phyloP scores from a whole-genome alignment of 2,329 filamentous ascomycete species.

The Colletotrichum phormii region DNA sequence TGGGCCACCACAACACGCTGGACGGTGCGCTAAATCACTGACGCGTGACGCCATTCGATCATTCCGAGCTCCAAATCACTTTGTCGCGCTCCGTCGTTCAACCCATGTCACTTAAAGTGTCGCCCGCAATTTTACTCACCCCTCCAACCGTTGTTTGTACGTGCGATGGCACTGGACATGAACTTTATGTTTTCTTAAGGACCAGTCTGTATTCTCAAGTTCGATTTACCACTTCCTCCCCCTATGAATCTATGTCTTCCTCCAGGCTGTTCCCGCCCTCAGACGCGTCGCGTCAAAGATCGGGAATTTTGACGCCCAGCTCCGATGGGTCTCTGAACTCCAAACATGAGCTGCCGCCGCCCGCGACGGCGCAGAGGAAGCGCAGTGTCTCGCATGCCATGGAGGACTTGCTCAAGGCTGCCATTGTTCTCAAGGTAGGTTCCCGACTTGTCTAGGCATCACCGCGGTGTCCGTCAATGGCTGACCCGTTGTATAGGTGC shows the following conservation, averaged over 20 bases:
- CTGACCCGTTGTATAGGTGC: conserved; percentile 57
- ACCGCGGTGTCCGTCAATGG: not conserved
- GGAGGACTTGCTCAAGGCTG: conserved; percentile 62
- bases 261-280: conserved; percentile 37
- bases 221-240: not conserved
- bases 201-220: not conserved
- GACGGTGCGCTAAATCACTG: conserved; percentile 11
- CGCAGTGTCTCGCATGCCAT: conserved; percentile 54
- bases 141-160: not conserved
- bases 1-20: conserved; percentile 11
- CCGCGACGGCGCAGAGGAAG: conserved; percentile 49
- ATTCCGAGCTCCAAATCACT: not conserved
- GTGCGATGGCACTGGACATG: not conserved
- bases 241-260: conserved; percentile 37
- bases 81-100: conserved; percentile 9
- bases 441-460: not conserved
- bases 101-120: conserved; percentile 10
- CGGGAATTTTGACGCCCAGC: conserved; percentile 54
- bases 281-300: conserved; percentile 63
- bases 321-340: conserved; percentile 53
- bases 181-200: not conserved
- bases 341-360: conserved; percentile 44
- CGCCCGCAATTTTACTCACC: conserved; percentile 3
- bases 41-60: conserved; percentile 28
- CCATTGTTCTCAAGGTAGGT: conserved; percentile 65